Evolutionary conservation across 495 filamentous ascomycete genomes (phyloP).

Genomic region (Trichoderma erinaceum): DNA sequence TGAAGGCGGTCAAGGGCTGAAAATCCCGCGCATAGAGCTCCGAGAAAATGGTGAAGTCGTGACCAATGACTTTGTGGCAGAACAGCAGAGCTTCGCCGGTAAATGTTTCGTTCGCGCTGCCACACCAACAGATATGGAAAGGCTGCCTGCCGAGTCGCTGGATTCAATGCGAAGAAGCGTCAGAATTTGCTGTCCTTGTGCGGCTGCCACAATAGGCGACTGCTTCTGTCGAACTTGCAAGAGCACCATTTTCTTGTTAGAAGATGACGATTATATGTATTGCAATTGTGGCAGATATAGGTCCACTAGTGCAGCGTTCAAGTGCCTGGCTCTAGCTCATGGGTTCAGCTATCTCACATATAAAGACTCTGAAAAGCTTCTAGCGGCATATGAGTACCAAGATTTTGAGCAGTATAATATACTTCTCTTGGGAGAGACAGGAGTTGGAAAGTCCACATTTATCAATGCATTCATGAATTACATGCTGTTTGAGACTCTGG

Average conservation of each 20-base stretch:
- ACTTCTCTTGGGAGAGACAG: conserved; percentile 39
- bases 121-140: neutral
- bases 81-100: conserved; percentile 19
- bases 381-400: conserved; percentile 18
- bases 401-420: conserved; percentile 32
- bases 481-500: conserved; percentile 29
- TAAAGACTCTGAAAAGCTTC: neutral
- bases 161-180: conserved; percentile 24
- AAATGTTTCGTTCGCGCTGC: conserved; percentile 22
- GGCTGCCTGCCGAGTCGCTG: conserved; percentile 16
- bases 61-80: conserved; percentile 21
- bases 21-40: conserved; percentile 20
- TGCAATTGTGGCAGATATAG: conserved; percentile 32
- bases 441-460: conserved; percentile 41
- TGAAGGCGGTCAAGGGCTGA: conserved; percentile 2
- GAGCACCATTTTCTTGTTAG: conserved; percentile 27
- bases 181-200: conserved; percentile 29
- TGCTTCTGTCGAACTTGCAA: conserved; percentile 34
- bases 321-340: conserved; percentile 25
- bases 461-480: conserved; percentile 45
- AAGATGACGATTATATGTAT: conserved; percentile 29
- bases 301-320: conserved; percentile 23
- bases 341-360: conserved; percentile 18
- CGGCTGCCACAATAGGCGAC: conserved; percentile 21
- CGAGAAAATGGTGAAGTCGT: conserved; percentile 18